Evolutionary conservation across 257 asterid genomes (phyloP), one percentile per base, ranked within the genome.

Genomic region (Agastache rugosa): DNA sequence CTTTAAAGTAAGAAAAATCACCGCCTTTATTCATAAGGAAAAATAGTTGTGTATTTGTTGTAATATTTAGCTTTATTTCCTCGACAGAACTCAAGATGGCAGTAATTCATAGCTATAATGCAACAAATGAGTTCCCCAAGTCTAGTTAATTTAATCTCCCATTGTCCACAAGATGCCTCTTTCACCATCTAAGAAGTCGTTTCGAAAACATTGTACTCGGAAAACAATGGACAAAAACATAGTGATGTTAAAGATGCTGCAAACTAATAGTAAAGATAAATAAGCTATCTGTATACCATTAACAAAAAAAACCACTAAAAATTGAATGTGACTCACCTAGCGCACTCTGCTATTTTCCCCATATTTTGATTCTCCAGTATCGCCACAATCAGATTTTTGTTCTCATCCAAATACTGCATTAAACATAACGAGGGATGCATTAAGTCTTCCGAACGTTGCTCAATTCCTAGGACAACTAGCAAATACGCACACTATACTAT

Each of bases 321-420:
- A 35, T 47, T 7, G 6, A 54, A 29, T 34, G 23, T 4, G 44
- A 83, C 97, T 88, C 78, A 91, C 98, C 89, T 91, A 17, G 96
- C 96, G 78, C 96, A 88, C 83, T 93, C 97, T 11, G 93, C 86
- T 71, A 91, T 78, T 81, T 91, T 93, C 51, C 96, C 98, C 75
- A 83, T 76, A 71, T 88, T 93, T 61, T 93, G 98, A 76, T 85
- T 82, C 63, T 93, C 98, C 85, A 93, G 54, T 70, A 93, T 93
- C 2, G 98, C 97, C 89, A 93, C 77, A 68, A 93, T 93, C 86
- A 93, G 83, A 75, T 89, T 91, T 79, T 86, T 91, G 83, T 93
- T 93, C 87, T 93, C 96, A 64, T 93, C 98, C 88, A 93, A 79
- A 72, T 74, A 89, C 98, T 93, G 93, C 89, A 85, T 55, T 71